Percentiles rank a stretch among this genome's conserved stretches.
phyloP scores from a whole-genome alignment of 2,329 filamentous ascomycete genomes.

The Thelonectria olida region DNA sequence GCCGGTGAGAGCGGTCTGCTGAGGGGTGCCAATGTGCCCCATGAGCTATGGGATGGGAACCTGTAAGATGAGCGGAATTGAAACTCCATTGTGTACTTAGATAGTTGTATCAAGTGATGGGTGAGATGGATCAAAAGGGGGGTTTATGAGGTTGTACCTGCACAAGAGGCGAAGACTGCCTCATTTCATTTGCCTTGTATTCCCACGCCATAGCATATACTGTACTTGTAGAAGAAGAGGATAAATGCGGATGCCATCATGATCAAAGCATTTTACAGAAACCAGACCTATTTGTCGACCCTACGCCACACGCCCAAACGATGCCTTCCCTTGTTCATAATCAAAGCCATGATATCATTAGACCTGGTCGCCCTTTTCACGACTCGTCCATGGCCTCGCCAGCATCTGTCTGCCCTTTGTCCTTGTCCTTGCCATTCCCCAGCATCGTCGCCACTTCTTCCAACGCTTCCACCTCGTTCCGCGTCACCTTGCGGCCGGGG shows the following conservation, averaged over 20 bases:
- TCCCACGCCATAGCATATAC: slow-evolving; percentile 13
- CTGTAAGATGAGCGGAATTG: neutral
- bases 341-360: neutral
- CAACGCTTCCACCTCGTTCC: slow-evolving; percentile 65
- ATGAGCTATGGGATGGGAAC: slow-evolving; percentile 10
- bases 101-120: slow-evolving; percentile 1
- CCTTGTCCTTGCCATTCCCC: slow-evolving; percentile 33
- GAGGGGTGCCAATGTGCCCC: slow-evolving; percentile 31
- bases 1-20: slow-evolving; percentile 53
- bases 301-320: slow-evolving; percentile 25
- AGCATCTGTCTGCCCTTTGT: neutral
- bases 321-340: neutral
- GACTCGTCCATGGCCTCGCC: slow-evolving; percentile 44
- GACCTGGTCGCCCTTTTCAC: slow-evolving; percentile 2
- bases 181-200: slow-evolving; percentile 26
- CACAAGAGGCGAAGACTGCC: slow-evolving; percentile 32
- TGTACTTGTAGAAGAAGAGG: slow-evolving; percentile 25
- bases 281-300: slow-evolving; percentile 18
- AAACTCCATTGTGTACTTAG: too few species aligned
- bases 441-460: slow-evolving; percentile 61
- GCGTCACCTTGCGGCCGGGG: slow-evolving; percentile 57
- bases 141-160: slow-evolving; percentile 1
- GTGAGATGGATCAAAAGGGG: neutral
- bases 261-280: neutral
- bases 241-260: slow-evolving; percentile 9